These are phyloP conservation scores for Lachnellula arida DNA, from an alignment of 2,329 filamentous ascomycete species.

Conservation along the genomic window DNA sequence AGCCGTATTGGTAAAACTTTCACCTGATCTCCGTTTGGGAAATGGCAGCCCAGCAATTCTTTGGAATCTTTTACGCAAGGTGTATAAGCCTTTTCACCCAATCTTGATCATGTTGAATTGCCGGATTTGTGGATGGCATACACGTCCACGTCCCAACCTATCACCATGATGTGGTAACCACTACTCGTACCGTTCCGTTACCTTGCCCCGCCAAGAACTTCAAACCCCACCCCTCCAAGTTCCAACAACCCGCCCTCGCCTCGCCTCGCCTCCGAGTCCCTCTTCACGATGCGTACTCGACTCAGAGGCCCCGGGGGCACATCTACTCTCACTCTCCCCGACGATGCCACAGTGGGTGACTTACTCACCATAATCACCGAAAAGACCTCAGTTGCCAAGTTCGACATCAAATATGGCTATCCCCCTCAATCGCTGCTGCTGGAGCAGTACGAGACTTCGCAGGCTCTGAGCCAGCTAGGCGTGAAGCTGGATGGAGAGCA, in stretches of 20 bases:
- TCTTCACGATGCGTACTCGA: slow-evolving; percentile 60
- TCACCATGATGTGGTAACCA: too few species aligned
- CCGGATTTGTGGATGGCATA: background rate
- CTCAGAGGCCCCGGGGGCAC: slow-evolving; percentile 71
- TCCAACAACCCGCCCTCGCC: slow-evolving; percentile 1
- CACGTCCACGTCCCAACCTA: background rate
- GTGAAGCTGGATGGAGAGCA: slow-evolving; percentile 64
- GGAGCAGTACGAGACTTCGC: slow-evolving; percentile 41
- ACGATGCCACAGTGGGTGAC: slow-evolving; percentile 60
- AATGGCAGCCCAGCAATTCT: too few species aligned
- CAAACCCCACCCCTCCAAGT: background rate
- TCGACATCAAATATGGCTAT: slow-evolving; percentile 80
- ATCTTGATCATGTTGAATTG: background rate
- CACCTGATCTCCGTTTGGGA: too few species aligned
- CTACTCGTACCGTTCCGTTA: too few species aligned
- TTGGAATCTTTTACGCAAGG: too few species aligned
- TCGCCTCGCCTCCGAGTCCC: background rate
- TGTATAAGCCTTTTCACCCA: too few species aligned
- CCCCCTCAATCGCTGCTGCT: slow-evolving; percentile 68
- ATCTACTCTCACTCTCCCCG: slow-evolving; percentile 63
- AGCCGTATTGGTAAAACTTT: too few species aligned
- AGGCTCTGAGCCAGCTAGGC: slow-evolving; percentile 49
- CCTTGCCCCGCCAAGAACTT: background rate
- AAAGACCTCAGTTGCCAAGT: slow-evolving; percentile 59
- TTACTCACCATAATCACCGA: slow-evolving; percentile 57